Evolutionary conservation across 495 filamentous ascomycete genomes (phyloP), one percentile per base, ranked within the genome.

Genomic region (Cenococcum geophilum): DNA sequence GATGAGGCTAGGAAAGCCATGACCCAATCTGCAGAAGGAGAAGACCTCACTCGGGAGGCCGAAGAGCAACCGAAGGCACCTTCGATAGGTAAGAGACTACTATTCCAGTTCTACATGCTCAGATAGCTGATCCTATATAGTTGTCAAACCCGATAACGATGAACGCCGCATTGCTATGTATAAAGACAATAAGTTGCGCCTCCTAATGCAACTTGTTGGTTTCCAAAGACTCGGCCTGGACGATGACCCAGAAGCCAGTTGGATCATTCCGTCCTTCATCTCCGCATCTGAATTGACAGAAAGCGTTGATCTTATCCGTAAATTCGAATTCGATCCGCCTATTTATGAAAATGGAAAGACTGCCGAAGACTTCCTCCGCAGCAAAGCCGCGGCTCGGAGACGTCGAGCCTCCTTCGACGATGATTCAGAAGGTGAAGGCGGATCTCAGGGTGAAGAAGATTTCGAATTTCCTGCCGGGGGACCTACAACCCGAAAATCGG

Each of bases 161-260:
- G 77, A 82, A 32, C 79, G 83, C 42, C 84, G 85, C 51, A 80
- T 78, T 3, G 87, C 89, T 22, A 83, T 95, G 74, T 95, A 92
- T 73, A 91, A 89, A 65, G 91, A 97, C 67, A 85, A 87, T n/a
- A 86, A 90, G 68, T 83, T 97, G 8, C 87, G 92, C 27, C 85
- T 97, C 23, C 83, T 99, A 6, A 86, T 97, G 82, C 84, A 77
- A 0, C 77, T 91, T 3, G 76, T 86, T 49, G 88, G 89, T 4
- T 82, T 93, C 55, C 82, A 88, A 66, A 79, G 84, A 16, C 75
- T 90, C 4, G 84, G 86, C 3, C 71, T 76, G 18, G 77, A 85
- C 48, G 87, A 92, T 58, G 88, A 92, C 11, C 79, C 80, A 6
- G 86, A 90, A 59, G 84, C 87, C 1, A 77, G 79, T 12, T 99